These are phyloP conservation scores for Pochonia chlamydosporia DNA, from an alignment of 2,329 filamentous ascomycete species.

Conservation along the genomic window DNA sequence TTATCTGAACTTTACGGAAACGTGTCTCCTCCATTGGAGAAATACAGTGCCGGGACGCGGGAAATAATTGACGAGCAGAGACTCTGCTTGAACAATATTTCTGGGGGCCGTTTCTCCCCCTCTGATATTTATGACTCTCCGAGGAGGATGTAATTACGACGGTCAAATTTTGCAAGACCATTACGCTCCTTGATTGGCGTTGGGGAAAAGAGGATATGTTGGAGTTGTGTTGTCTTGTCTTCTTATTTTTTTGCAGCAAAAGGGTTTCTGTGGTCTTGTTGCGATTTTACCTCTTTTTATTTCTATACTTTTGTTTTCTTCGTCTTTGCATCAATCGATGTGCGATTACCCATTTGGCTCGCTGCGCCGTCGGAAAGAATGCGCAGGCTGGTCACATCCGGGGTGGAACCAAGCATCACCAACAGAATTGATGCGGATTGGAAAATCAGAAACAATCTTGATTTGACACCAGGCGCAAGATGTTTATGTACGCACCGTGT, in stretches of 20 bases:
- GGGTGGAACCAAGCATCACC: no score
- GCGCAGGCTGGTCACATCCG: neutral
- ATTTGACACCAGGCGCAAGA: no score
- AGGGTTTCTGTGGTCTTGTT: neutral
- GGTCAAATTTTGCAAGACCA: slow-evolving; percentile 23
- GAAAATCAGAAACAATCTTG: no score
- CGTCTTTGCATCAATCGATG: neutral
- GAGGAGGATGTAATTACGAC: slow-evolving; percentile 33
- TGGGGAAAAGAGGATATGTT: slow-evolving; percentile 21
- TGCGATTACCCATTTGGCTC: neutral
- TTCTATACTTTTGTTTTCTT: slow-evolving; percentile 1
- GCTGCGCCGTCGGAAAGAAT: neutral
- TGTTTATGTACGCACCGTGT: no score
- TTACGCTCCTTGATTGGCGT: slow-evolving; percentile 33
- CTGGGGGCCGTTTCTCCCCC: neutral
- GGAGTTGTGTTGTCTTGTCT: slow-evolving; percentile 18
- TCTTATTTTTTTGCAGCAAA: slow-evolving; percentile 8
- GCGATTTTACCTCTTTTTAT: neutral
- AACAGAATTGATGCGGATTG: neutral
- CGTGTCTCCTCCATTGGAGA: neutral
- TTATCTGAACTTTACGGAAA: neutral
- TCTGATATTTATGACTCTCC: slow-evolving; percentile 4
- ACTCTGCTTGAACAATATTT: neutral
- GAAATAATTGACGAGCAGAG: neutral
- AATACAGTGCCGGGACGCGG: neutral